phyloP scores from a whole-genome alignment of 352 stramenopile species.

The Blastocystis sp. region DNA sequence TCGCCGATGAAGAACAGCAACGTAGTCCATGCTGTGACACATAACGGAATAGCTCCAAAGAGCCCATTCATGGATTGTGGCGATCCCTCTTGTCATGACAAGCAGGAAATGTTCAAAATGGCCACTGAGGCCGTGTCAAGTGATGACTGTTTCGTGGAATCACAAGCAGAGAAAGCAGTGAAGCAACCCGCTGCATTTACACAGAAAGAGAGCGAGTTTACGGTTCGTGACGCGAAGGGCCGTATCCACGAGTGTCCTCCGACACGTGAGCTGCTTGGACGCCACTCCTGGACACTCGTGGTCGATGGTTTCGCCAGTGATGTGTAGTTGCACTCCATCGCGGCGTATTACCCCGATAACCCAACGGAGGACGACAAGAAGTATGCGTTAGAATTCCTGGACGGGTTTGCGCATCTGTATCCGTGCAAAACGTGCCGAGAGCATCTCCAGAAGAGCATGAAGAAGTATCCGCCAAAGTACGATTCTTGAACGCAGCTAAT shows the following conservation, averaged over 20 bases:
- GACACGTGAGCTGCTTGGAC: slow-evolving; percentile 82
- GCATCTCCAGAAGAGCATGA: slow-evolving; percentile 85
- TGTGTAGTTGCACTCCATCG: slow-evolving; percentile 85
- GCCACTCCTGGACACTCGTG: slow-evolving; percentile 85
- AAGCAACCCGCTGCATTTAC: slow-evolving; percentile 66
- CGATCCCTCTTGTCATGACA: slow-evolving; percentile 67
- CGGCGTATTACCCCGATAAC: slow-evolving; percentile 87
- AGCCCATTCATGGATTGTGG: slow-evolving; percentile 23
- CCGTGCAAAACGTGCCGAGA: slow-evolving; percentile 84
- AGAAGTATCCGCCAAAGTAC: slow-evolving; percentile 83
- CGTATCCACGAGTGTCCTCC: slow-evolving; percentile 81
- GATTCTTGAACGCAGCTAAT: slow-evolving; percentile 83
- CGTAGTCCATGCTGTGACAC: not conserved
- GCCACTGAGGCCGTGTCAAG: slow-evolving; percentile 41
- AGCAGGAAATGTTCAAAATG: slow-evolving; percentile 71
- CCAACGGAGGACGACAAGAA: slow-evolving; percentile 83
- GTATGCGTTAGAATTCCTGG: slow-evolving; percentile 83
- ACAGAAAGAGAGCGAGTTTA: slow-evolving; percentile 67
- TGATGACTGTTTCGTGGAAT: not conserved
- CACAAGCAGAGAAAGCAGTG: slow-evolving; percentile 46
- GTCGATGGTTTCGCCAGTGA: slow-evolving; percentile 18
- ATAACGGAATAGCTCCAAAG: not conserved
- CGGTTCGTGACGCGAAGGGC: slow-evolving; percentile 33
- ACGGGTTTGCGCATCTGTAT: slow-evolving; percentile 85
- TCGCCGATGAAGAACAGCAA: slow-evolving; percentile 19